phyloP scores from a whole-genome alignment of 1,284 basidiomycete species.

The Trichosporon coremiiforme region DNA sequence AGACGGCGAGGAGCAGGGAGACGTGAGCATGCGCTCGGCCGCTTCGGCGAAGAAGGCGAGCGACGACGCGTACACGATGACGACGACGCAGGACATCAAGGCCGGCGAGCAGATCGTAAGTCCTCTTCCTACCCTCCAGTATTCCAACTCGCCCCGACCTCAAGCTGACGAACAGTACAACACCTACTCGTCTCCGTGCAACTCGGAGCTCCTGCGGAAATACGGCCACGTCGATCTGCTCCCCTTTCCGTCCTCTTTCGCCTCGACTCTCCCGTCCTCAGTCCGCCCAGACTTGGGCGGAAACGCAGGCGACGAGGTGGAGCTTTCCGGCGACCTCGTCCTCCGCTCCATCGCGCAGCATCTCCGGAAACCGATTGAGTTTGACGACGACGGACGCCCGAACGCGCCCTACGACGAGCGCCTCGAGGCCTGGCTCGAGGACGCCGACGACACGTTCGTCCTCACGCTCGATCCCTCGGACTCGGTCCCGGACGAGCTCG shows the following conservation, averaged over 20 bases:
- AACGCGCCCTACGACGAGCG: slow-evolving; percentile 54
- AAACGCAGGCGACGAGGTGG: slow-evolving; percentile 85
- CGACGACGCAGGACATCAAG: slow-evolving; percentile 59
- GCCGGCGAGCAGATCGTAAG: slow-evolving; percentile 85
- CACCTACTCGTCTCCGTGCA: slow-evolving; percentile 92
- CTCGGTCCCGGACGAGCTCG: slow-evolving; percentile 65
- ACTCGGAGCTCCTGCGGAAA: slow-evolving; percentile 87
- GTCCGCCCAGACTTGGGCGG: slow-evolving; percentile 55
- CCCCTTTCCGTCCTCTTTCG: slow-evolving; percentile 56
- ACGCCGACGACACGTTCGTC: slow-evolving; percentile 80
- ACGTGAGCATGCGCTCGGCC: background rate
- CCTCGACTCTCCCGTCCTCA: slow-evolving; percentile 49
- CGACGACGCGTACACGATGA: slow-evolving; percentile 38
- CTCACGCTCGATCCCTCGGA: slow-evolving; percentile 58
- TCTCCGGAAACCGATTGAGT: slow-evolving; percentile 25
- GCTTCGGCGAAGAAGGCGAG: background rate
- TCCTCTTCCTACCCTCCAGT: slow-evolving; percentile 18
- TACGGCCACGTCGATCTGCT: slow-evolving; percentile 91
- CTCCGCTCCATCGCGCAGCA: slow-evolving; percentile 60
- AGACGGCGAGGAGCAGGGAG: slow-evolving; percentile 23
- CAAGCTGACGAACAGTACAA: slow-evolving; percentile 70
- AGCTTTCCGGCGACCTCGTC: slow-evolving; percentile 77
- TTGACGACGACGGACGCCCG: slow-evolving; percentile 50
- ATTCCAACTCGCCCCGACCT: too few relatives aligned
- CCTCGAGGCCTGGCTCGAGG: slow-evolving; percentile 88